Base-by-base conservation (phyloP, 2,329 filamentous ascomycete genomes). In the Aspergillus brasiliensis region DNA sequence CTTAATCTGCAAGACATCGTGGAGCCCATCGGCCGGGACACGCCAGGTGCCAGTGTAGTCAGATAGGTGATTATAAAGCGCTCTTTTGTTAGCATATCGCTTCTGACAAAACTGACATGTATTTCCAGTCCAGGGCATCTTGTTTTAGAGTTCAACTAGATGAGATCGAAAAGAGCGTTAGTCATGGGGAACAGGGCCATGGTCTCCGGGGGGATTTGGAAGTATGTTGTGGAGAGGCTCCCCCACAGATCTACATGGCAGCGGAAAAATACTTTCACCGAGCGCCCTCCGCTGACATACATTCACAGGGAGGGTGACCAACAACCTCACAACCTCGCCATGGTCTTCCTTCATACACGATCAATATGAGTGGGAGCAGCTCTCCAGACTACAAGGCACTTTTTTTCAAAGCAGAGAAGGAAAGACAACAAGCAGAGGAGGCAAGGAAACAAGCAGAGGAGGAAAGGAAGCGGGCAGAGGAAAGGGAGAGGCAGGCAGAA, bases 1-100 rank as follows among this genome's bases (percentile, higher is more conserved):
- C n/a, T 38, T 11, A 10, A 64, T 67, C 21, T 59, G 19, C 51
- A 64, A 53, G 42, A 63, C 63, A 37, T 67, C 62, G 23, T 67
- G 63, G 15, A 62, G 11, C 2, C 63, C 63, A 44, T 67, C 65
- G 25, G 62, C 62, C 8, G 62, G 65, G 21, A 65, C 7, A 8
- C 60, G 60, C 56, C 42, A 58, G 38, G 21, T 11, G 11, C 47
- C 54, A 11, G 46, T 59, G 51, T 65, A 67, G 27, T 51, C 10
- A 3, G 7, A 15, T 15, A 65, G 42, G 42, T 67, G 65, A 0
- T 59, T 57, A 3, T 23, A 10, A 25, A 65, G 40, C 4, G 19
- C 52, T 15, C 13, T 52, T 54, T 61, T 62, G 49, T 60, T 61
- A 25, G 25, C 57, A 25, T 62, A 65, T 46, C 31, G 8, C n/a